phyloP scores from a whole-genome alignment of 1,284 basidiomycete genomes.

The Pyrrhoderma lamaoense region DNA sequence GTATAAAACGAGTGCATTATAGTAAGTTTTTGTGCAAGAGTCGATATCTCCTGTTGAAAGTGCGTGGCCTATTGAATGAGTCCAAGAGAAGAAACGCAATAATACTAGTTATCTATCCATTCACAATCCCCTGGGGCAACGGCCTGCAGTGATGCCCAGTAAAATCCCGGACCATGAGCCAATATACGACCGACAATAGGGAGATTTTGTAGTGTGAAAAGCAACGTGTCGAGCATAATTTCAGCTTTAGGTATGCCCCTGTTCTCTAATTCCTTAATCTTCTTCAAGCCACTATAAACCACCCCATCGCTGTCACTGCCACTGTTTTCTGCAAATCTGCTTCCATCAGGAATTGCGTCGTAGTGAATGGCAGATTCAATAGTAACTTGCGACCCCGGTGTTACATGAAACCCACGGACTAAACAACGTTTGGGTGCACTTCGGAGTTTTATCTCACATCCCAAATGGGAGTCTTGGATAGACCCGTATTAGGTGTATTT shows the following conservation, averaged over 20 bases:
- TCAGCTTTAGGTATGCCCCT: not conserved
- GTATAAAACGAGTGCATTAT: no score
- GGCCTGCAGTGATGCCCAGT: conserved; percentile 21
- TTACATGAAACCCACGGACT: conserved; percentile 20
- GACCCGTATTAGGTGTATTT: not conserved
- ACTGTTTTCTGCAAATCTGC: conserved; percentile 1
- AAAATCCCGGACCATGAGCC: conserved; percentile 21
- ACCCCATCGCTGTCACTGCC: no score
- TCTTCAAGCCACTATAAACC: not conserved
- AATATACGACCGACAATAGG: conserved; percentile 20
- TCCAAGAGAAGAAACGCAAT: no score
- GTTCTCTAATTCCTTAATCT: not conserved
- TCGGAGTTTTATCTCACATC: conserved; percentile 20
- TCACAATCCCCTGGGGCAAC: conserved; percentile 19
- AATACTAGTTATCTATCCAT: conserved; percentile 20
- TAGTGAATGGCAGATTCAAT: conserved; percentile 18
- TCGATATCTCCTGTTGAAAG: no score
- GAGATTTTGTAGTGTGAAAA: conserved; percentile 7
- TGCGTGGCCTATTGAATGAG: no score
- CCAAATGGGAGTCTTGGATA: conserved; percentile 18
- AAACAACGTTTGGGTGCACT: conserved; percentile 14
- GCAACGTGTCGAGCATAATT: no score
- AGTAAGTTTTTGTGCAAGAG: no score
- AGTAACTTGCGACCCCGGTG: conserved; percentile 20
- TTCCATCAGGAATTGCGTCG: conserved; percentile 6